Base-by-base conservation (phyloP, 192 early-diverging fungal species). In the Paraglomus occultum region DNA sequence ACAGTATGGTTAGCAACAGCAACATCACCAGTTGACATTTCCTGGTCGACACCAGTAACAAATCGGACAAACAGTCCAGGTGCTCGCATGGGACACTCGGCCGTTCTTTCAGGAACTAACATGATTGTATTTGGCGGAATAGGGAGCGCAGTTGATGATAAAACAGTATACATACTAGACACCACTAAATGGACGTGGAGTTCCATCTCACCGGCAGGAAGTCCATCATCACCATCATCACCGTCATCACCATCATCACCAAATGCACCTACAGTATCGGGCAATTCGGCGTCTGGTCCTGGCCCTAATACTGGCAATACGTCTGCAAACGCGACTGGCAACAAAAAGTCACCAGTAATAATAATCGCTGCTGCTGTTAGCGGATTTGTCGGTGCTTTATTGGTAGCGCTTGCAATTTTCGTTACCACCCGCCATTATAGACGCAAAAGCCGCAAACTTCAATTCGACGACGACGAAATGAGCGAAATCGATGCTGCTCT, bases 91-190 rank as follows among this genome's bases (percentile, higher is more conserved):
- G 90, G 90, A 40, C 90, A 92, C 61, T 81, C 87, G 8, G 88
- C 89, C 1, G 79, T 87, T 11, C 55, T 87, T 2, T 75, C 84
- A 62, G 75, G 79, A 23, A 80, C 76, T 47, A 82, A 76, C 12
- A 87, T 92, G 77, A 87, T 88, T 49, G 78, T 89, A 23, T 92
- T 82, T 75, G 90, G 90, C 44, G 90, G 90, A 11, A 78, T 83
- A 63, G 87, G 84, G 9, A 50, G 71, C 6, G 64, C 62, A 8
- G 55, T 76, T 1, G 78, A 74, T 31, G 89, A 92, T 67, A 76
- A 70, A 20, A 86, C 78, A 51, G 84, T 92, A 73, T 90, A 90
- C 73, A 80, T 85, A 45, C 75, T 92, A 15, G 85, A 90, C 54
- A 76, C 84, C 17, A 43, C 40, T 11, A 64, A 61, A 0, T 90